Conservation (phyloP, 1,139 yeast species). For the Geotrichum histeridarum region DNA sequence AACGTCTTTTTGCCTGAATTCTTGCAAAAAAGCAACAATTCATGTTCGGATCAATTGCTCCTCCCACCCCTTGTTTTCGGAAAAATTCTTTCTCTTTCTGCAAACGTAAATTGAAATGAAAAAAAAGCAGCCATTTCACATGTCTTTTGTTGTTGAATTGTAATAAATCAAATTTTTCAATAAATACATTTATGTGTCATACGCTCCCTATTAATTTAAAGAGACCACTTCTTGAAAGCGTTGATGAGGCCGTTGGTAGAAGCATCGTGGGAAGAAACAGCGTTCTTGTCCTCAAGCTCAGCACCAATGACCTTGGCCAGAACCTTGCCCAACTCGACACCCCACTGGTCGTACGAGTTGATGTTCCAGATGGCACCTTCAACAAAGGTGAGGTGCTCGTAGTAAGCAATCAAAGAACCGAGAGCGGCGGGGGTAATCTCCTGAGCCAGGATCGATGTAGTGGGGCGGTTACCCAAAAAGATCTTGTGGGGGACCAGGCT, state of each 20-base stretch:
- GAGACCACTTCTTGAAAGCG: constrained; percentile 88
- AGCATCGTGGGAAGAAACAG: constrained; percentile 70
- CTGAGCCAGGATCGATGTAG: constrained; percentile 93
- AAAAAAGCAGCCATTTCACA: background rate
- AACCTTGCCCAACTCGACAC: constrained; percentile 97
- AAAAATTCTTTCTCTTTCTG: background rate
- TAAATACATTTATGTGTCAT: too few relatives aligned
- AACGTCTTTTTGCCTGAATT: too few relatives aligned
- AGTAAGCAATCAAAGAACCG: constrained; percentile 94
- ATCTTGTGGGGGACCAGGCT: constrained; percentile 90
- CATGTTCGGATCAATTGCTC: too few relatives aligned
- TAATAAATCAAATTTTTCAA: too few relatives aligned
- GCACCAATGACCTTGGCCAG: constrained; percentile 92
- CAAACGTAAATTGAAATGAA: background rate
- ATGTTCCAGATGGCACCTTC: constrained; percentile 99
- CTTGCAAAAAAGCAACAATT: too few relatives aligned
- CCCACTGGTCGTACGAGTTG: constrained; percentile 99
- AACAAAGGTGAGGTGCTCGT: constrained; percentile 93
- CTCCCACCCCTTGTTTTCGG: too few relatives aligned
- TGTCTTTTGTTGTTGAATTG: background rate
- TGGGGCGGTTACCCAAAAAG: constrained; percentile 97
- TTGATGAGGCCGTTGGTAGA: constrained; percentile 90
- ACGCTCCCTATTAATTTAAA: constrained; percentile 17
- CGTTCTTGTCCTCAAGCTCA: constrained; percentile 63
- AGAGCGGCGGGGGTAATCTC: constrained; percentile 92